Evolutionary conservation across 1,284 basidiomycete genomes (phyloP).

Genomic region (Boletus mariae): DNA sequence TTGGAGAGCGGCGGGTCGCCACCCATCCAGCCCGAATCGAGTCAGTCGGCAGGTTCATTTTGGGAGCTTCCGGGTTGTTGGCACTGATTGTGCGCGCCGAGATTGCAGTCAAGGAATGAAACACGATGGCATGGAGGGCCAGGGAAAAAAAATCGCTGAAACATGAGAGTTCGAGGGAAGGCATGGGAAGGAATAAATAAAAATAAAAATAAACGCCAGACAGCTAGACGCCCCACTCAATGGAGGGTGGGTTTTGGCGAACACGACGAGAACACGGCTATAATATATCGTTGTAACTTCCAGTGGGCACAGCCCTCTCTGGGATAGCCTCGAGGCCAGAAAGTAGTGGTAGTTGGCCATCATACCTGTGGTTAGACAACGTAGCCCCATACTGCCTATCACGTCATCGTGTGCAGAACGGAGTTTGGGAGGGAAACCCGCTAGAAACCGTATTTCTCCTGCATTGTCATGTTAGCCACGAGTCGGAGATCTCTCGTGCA

Average conservation of each 20-base stretch:
- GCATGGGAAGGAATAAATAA: slow-evolving; percentile 8
- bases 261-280: neutral
- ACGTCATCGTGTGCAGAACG: neutral
- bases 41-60: neutral
- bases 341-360: neutral
- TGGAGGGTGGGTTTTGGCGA: too few species aligned
- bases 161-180: neutral
- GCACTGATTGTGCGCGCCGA: neutral
- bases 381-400: neutral
- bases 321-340: neutral
- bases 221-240: neutral
- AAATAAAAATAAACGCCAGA: neutral
- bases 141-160: neutral
- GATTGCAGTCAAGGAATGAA: neutral
- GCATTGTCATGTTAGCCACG: too few species aligned
- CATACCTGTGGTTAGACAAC: neutral
- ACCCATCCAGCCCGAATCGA: neutral
- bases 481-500: too few species aligned
- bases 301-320: slow-evolving; percentile 12
- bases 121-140: neutral
- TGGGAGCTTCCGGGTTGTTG: neutral
- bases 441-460: too few species aligned
- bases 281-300: slow-evolving; percentile 12
- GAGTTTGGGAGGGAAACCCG: neutral
- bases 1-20: neutral